phyloP scores from a whole-genome alignment of 352 stramenopile species.

The Saprolegnia diclina region DNA sequence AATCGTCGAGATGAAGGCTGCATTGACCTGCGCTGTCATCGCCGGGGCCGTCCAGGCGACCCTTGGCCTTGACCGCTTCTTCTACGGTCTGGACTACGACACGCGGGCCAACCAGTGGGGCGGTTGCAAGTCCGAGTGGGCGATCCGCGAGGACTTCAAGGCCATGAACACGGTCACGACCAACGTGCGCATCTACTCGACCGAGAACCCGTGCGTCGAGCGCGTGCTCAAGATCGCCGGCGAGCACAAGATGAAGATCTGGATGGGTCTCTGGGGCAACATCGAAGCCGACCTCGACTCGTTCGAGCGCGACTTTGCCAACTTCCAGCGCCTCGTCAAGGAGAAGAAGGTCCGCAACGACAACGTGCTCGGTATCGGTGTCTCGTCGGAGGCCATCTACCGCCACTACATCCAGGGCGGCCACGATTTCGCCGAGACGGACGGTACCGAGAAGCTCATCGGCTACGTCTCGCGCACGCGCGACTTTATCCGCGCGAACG shows the following conservation, averaged over 20 bases:
- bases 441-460: constrained; percentile 37
- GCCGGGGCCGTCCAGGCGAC: too few species aligned
- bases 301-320: constrained; percentile 19
- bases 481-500: constrained; percentile 36
- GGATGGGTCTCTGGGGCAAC: constrained; percentile 17
- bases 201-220: constrained; percentile 10
- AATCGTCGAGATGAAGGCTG: too few species aligned
- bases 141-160: constrained; percentile 10
- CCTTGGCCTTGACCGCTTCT: too few species aligned
- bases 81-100: constrained; percentile 26
- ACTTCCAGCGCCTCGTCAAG: constrained; percentile 31
- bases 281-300: neutral
- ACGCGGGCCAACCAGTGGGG: constrained; percentile 17
- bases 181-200: constrained; percentile 14
- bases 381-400: constrained; percentile 65
- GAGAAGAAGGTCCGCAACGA: constrained; percentile 38
- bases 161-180: constrained; percentile 1
- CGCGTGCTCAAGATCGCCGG: constrained; percentile 6
- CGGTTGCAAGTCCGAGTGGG: constrained; percentile 22
- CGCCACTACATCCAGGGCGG: constrained; percentile 43
- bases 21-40: too few species aligned
- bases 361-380: constrained; percentile 52
- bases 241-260: constrained; percentile 12
- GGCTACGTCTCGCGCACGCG: constrained; percentile 52
- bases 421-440: neutral